Base-by-base conservation (phyloP, 176 grass and related monocot genomes). In the Paspalum notatum region DNA sequence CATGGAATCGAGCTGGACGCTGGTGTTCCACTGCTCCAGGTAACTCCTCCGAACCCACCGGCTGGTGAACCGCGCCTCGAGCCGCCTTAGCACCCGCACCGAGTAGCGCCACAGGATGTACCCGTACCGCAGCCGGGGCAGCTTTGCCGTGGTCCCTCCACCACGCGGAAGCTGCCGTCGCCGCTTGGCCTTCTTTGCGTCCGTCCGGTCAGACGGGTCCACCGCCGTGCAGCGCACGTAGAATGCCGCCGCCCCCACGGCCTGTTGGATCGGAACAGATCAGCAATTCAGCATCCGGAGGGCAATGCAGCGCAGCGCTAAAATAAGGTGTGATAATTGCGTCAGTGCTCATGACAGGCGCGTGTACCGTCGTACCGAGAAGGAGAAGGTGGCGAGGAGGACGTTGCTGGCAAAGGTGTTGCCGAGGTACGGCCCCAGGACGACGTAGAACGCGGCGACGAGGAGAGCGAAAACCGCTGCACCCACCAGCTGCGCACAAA, bases 31-130 rank as follows among this genome's bases (percentile, higher is more conserved):
- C 71, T 90, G 80, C 78, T 94, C 90, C 26, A 93, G 85, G 82
- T 95, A 98, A 76, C 86, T 98, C 83, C 96, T 78, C 57, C 92
- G 86, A 52, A 99, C 91, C 88, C 76, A 95, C 25, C 88, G 80
- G 57, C 75, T 93, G 24, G 87, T 90, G 2, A 98, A 78, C 39
- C 77, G 82, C 66, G 76, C 68, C 88, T 99, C 96, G 3, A 83
- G 57, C 74, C 82, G 84, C 63, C 85, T 82, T 15, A 93, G 86
- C 66, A 90, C 51, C 62, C 90, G 85, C 50, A 82, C 62, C 22
- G 62, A 49, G 67, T 93, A 72, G 5, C 90, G 88, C 84, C 84
- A 95, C 54, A 99, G 86, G 66, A 99, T 89, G 53, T 84, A 88
- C 78, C 84, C 88, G 86, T 98, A 98, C 57, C 93, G 86, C 44